Evolutionary conservation across 2,329 filamentous ascomycete genomes (phyloP).

Genomic region (Arthroderma sp.): DNA sequence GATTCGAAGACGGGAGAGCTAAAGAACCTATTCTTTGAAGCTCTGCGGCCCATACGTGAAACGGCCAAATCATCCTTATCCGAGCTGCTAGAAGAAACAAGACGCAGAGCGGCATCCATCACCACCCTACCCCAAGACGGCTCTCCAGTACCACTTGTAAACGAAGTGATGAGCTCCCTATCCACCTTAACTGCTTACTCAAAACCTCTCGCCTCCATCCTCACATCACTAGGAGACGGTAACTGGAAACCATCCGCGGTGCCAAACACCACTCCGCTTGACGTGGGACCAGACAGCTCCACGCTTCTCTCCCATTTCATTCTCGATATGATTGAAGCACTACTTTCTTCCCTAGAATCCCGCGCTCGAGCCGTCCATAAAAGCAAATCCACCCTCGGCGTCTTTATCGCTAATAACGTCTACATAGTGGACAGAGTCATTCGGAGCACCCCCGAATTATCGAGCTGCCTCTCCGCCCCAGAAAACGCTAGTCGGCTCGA

Average conservation of each 20-base stretch:
- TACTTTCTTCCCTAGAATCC: slow-evolving; percentile 62
- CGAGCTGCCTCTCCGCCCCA: slow-evolving; percentile 52
- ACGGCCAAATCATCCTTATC: slow-evolving; percentile 78
- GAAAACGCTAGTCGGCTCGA: slow-evolving; percentile 58
- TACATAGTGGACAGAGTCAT: slow-evolving; percentile 76
- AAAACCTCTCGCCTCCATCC: slow-evolving; percentile 72
- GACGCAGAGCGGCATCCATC: slow-evolving; percentile 53
- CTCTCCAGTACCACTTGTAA: slow-evolving; percentile 62
- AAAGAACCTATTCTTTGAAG: slow-evolving; percentile 69
- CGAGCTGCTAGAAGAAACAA: slow-evolving; percentile 73
- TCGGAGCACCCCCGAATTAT: slow-evolving; percentile 60
- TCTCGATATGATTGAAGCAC: slow-evolving; percentile 70
- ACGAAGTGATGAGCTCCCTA: slow-evolving; percentile 74
- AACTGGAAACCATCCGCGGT: slow-evolving; percentile 61
- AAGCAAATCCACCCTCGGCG: slow-evolving; percentile 65
- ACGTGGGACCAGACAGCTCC: slow-evolving; percentile 76
- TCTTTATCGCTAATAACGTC: slow-evolving; percentile 83
- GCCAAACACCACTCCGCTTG: slow-evolving; percentile 61
- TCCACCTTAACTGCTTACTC: slow-evolving; percentile 81
- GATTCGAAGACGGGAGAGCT: slow-evolving; percentile 76
- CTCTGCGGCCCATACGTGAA: slow-evolving; percentile 77
- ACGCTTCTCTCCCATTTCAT: slow-evolving; percentile 85
- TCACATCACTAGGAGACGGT: slow-evolving; percentile 84
- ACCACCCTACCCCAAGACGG: slow-evolving; percentile 65
- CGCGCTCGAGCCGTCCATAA: slow-evolving; percentile 64